Base-by-base conservation (phyloP, 164 flowering plant genomes). In the Liriodendron chinense region DNA sequence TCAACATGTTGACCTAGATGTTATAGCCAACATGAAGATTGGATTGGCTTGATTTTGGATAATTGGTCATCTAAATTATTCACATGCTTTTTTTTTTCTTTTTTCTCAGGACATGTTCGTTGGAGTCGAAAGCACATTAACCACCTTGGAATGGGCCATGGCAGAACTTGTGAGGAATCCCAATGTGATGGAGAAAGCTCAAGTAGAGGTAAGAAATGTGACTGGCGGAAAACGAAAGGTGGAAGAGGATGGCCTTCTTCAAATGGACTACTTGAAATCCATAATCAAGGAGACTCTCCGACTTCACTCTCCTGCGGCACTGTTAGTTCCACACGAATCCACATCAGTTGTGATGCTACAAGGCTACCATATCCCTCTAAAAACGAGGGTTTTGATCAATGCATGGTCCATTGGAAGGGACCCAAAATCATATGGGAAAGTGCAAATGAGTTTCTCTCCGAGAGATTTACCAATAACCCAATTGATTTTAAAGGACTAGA, bases 241-340 rank as follows among this genome's bases (percentile, higher is more conserved):
- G 0, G 75, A 72, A 18, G 86, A 82, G 53, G 24, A 47, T 1
- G 84, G 83, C 67, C 71, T 85, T 25, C 71, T 61, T 5, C 74
- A 81, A 9, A 70, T 83, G 1, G 70, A 74, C 0, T 85, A 83
- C 75, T 64, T 82, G 68, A 77, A 78, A 72, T 78, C 84, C 0
- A 75, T 69, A 0, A 73, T 80, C 9, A 84, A 84, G 65, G 87
- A 84, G 78, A 65, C 70, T 9, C 69, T 84, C 57, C 47, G 87
- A 7, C 68, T 85, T 3, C 85, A 85, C 79, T 85, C 84, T 0
- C 76, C 70, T 3, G 75, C 53, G 5, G 81, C 86, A 21, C 69
- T 82, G 18, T 68, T 82, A 0, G 53, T 80, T 59, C 85, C 88
- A 14, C 79, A 81, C 7, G 65, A 83, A 43, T 71, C 78, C 5